Conservation (phyloP, 1,284 basidiomycete genomes). For the Marasmius fiardii region DNA sequence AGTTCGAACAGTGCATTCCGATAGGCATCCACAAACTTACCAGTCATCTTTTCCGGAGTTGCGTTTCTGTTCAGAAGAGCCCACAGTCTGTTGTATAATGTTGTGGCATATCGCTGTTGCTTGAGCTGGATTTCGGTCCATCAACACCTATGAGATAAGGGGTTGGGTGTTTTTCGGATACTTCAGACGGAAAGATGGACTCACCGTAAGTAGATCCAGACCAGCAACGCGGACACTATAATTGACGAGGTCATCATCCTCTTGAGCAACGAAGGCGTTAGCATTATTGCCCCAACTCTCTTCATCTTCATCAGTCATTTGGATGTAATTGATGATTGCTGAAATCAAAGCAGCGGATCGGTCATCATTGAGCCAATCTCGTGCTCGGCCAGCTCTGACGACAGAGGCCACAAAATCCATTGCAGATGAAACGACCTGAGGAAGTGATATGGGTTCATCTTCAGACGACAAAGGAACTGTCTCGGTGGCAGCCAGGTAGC, state of each 20-base stretch:
- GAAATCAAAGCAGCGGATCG: slow-evolving; percentile 58
- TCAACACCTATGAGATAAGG: slow-evolving; percentile 53
- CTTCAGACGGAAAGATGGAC: slow-evolving; percentile 17
- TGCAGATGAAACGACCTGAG: slow-evolving; percentile 74
- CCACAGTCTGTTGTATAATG: slow-evolving; percentile 54
- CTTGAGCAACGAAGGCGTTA: slow-evolving; percentile 91
- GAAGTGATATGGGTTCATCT: slow-evolving; percentile 74
- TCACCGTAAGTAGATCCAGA: slow-evolving; percentile 80
- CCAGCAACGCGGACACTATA: slow-evolving; percentile 84
- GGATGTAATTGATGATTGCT: slow-evolving; percentile 69
- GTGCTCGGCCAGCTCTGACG: slow-evolving; percentile 58
- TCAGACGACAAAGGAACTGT: slow-evolving; percentile 64
- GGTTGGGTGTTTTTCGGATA: not conserved
- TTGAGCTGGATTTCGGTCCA: slow-evolving; percentile 63
- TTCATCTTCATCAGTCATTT: slow-evolving; percentile 91
- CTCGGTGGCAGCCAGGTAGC: slow-evolving; percentile 62
- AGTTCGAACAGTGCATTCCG: slow-evolving; percentile 1
- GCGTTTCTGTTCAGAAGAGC: slow-evolving; percentile 51
- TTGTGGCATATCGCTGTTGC: slow-evolving; percentile 58
- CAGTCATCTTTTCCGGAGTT: slow-evolving; percentile 52
- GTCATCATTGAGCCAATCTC: slow-evolving; percentile 54
- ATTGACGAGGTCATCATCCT: slow-evolving; percentile 85
- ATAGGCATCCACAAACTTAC: slow-evolving; percentile 26
- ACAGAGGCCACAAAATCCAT: slow-evolving; percentile 77
- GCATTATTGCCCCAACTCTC: slow-evolving; percentile 88